A percentile compares a stretch with the other conserved stretches of the same genome.
These are phyloP conservation scores for Chloranthus sessilifolius DNA, from an alignment of 164 flowering plant genomes.

Conservation along the genomic window DNA sequence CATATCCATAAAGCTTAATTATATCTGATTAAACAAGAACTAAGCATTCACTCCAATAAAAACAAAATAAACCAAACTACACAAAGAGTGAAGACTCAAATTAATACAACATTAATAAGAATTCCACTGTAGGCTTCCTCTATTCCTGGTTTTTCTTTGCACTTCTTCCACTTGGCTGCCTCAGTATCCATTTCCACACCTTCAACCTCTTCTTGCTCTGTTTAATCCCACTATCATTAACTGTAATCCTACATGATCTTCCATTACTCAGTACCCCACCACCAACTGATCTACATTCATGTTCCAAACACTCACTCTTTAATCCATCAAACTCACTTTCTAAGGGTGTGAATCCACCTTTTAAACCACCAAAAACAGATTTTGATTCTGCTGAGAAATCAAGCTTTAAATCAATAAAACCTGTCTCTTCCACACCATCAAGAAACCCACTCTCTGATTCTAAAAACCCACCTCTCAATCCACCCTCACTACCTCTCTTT, in stretches of 20 bases:
- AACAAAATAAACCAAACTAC: no score
- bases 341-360: slow-evolving; percentile 8
- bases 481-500: not conserved
- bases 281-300: slow-evolving; percentile 13
- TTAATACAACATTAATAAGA: no score
- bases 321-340: not conserved
- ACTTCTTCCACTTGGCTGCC: slow-evolving; percentile 18
- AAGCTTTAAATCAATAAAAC: slow-evolving; percentile 60
- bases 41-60: no score
- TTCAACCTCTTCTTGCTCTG: slow-evolving; percentile 39
- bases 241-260: slow-evolving; percentile 47
- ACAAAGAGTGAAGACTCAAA: no score
- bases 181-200: slow-evolving; percentile 63
- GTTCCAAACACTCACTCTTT: slow-evolving; percentile 10
- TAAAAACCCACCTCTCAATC: slow-evolving; percentile 7
- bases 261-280: slow-evolving; percentile 20
- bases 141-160: slow-evolving; percentile 15
- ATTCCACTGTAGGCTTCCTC: no score
- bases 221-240: slow-evolving; percentile 33
- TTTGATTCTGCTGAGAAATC: slow-evolving; percentile 32
- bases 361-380: slow-evolving; percentile 19
- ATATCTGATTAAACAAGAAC: no score
- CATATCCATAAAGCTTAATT: no score
- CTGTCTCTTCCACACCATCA: slow-evolving; percentile 35
- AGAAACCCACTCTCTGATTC: slow-evolving; percentile 23